Evolutionary conservation across 2,329 filamentous ascomycete genomes (phyloP), one percentile per base, ranked within the genome.

Genomic region (Stagonosporopsis cucurbitacearum): DNA sequence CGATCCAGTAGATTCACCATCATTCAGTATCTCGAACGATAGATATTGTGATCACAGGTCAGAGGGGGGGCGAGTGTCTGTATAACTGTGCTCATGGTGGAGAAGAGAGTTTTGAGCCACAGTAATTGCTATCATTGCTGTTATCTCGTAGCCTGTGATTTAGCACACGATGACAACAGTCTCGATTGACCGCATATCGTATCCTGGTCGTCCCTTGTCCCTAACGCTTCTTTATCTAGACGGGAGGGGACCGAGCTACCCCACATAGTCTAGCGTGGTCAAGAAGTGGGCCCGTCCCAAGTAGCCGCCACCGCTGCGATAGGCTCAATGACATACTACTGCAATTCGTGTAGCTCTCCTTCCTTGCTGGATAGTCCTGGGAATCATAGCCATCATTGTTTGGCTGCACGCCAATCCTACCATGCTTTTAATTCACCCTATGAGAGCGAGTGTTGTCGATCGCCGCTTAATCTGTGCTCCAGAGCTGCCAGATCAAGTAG

Each of bases 171-270:
- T 49, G 62, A 66, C 65, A 64, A 61, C 51, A 35, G 39, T 46
- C 26, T 20, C 43, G 35, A 45, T 42, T 32, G 17, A 35, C 25
- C 3, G 12, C n/a, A 15, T 49, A n/a, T 35, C 54, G 61, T 30
- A 39, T 19, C 25, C 35, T 46, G 39, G 57, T 60, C 17, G 54
- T 62, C 56, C 50, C 66, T 60, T 9, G 54, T 62, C 56, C 50
- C 66, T 54, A 54, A 57, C 59, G 45, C 36, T 56, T 40, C 43
- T 59, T 58, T 54, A 59, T 54, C 49, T 48, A 8, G 35, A 36
- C 45, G 44, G 37, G n/a, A 17, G 49, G 57, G 63, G 64, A 66
- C 58, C 60, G 36, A 22, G 61, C 54, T 68, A 62, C 65, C 65
- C 64, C 54, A 58, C 59, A 15, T 61, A 39, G 57, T 59, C 58